Base-by-base conservation (phyloP, 2,329 filamentous ascomycete species). In the Capronia epimyces region DNA sequence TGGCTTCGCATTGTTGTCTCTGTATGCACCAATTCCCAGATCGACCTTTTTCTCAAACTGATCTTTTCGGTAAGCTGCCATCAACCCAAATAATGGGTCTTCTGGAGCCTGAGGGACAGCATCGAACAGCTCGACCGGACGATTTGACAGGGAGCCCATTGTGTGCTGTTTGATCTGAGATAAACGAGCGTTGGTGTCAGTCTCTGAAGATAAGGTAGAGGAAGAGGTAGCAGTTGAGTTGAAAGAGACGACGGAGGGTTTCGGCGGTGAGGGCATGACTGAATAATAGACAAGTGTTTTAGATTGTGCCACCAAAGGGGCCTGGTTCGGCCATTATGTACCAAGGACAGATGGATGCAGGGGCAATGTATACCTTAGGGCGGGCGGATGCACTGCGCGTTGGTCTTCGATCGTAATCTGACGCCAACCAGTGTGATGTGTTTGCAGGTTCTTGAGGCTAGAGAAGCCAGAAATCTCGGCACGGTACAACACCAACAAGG, bases 1-100 rank as follows among this genome's bases (percentile, higher is more conserved):
- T 2, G 93, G 93, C 76, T 97, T 97, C 55, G 89, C 91, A 67
- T 90, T 86, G 73, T 97, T 79, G 66, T 95, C 93, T 67, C 93
- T 81, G 73, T 98, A 98, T 52, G 93, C 93, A 62, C 93, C 93
- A 74, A 97, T 80, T 67, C 93, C 90, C 71, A 98, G 73, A 72
- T 98, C 93, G 60, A 98, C 86, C 75, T 98, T 98, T 70, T 87
- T 82, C 51, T 77, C 69, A 50, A 74, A 77, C 15, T 80, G 73
- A 66, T 98, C 93, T 57, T 86, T 86, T 65, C 83, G 83, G 77
- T 84, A 98, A 55, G 88, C 89, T 57, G 86, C 82, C 80, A 91
- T 89, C 64, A 98, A 75, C 51, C 91, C 90, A 67, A 98, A 98
- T 67, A 98, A 81, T 59, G 91, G 83, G 73, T 98, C 93, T 70